A percentile compares a stretch with the other conserved stretches of the same genome.
Conservation (phyloP, 306 rosid genomes). For the Cucurbita ficifolia region DNA sequence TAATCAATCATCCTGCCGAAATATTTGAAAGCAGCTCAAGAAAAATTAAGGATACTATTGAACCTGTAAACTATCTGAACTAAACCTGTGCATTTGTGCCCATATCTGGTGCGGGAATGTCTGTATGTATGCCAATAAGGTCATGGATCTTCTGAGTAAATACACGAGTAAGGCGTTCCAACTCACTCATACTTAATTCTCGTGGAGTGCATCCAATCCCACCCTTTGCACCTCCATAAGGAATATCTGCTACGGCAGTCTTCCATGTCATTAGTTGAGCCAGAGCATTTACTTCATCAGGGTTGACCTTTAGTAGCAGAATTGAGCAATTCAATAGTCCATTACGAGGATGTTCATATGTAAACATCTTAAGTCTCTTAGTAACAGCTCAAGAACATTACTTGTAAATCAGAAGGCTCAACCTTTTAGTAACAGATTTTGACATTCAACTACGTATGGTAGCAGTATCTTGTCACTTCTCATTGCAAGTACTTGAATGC, state of each 20-base stretch:
- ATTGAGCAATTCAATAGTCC: background rate
- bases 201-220: slow-evolving; percentile 54
- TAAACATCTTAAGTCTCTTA: background rate
- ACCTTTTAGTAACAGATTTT: background rate
- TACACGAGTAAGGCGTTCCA: slow-evolving; percentile 57
- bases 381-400: background rate
- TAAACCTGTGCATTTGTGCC: slow-evolving; percentile 49
- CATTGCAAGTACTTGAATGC: background rate
- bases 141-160: slow-evolving; percentile 53
- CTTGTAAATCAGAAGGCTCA: background rate
- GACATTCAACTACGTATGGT: background rate
- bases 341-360: background rate
- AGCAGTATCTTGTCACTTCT: background rate
- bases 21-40: background rate
- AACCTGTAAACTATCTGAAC: slow-evolving; percentile 4
- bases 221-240: slow-evolving; percentile 64
- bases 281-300: slow-evolving; percentile 56
- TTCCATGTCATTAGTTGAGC: slow-evolving; percentile 71
- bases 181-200: slow-evolving; percentile 34
- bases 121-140: slow-evolving; percentile 47
- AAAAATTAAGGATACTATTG: background rate
- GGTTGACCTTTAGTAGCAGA: slow-evolving; percentile 33
- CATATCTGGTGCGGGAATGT: slow-evolving; percentile 63
- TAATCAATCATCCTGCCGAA: background rate
- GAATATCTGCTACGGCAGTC: slow-evolving; percentile 55